These are phyloP conservation scores for Coniosporium apollinis DNA, from an alignment of 495 filamentous ascomycete species.

Conservation along the genomic window DNA sequence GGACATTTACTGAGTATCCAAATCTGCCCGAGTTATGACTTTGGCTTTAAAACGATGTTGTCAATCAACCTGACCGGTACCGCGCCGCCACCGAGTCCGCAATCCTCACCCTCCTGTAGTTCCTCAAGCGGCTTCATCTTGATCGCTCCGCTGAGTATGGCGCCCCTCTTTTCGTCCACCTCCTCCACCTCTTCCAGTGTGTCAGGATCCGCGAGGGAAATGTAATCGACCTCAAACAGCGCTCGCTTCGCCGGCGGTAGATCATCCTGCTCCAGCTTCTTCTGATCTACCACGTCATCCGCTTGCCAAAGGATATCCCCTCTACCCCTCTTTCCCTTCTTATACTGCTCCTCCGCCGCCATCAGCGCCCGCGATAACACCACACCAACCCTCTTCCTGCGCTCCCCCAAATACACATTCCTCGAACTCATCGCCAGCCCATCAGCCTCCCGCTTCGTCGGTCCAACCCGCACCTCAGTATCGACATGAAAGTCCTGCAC, in stretches of 20 bases:
- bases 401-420: slow-evolving; percentile 77
- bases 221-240: slow-evolving; percentile 70
- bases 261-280: slow-evolving; percentile 42
- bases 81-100: slow-evolving; percentile 47
- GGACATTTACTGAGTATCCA: slow-evolving; percentile 61
- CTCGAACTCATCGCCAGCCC: slow-evolving; percentile 87
- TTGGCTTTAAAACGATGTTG: slow-evolving; percentile 50
- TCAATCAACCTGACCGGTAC: slow-evolving; percentile 81
- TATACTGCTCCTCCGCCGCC: slow-evolving; percentile 52
- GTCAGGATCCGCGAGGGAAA: slow-evolving; percentile 69
- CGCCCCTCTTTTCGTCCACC: slow-evolving; percentile 46
- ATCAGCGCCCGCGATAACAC: slow-evolving; percentile 51
- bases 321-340: slow-evolving; percentile 36
- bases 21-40: too few species aligned
- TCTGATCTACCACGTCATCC: slow-evolving; percentile 29
- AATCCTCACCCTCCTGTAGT: slow-evolving; percentile 47
- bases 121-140: slow-evolving; percentile 74
- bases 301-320: slow-evolving; percentile 54
- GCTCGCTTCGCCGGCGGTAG: slow-evolving; percentile 46
- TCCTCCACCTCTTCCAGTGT: slow-evolving; percentile 59
- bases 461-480: slow-evolving; percentile 52
- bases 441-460: slow-evolving; percentile 61
- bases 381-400: slow-evolving; percentile 52
- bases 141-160: slow-evolving; percentile 73
- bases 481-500: slow-evolving; percentile 77